Evolutionary conservation across 176 grass and related monocot genomes (phyloP), one percentile per base, ranked within the genome.

Genomic region (Puccinellia tenuiflora): DNA sequence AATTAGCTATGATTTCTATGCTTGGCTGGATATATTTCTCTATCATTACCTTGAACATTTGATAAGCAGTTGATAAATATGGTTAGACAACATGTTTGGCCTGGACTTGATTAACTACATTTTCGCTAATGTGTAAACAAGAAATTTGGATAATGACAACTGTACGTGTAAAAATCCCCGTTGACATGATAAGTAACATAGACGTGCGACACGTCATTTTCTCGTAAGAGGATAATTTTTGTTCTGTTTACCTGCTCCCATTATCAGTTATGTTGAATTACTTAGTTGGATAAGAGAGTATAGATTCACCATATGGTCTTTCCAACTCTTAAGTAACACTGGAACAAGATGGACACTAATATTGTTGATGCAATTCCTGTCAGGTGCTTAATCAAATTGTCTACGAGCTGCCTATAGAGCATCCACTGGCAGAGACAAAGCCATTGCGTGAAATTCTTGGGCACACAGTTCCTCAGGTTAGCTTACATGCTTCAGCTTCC

Each of bases 381-480:
- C 86, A 97, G 94, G 94, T 97, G 52, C 79, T 97, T 77, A 97
- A 97, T 81, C 94, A 94, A 90, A 97, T 97, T 72, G 94, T 97
- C 52, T 92, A 79, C 31, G 94, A 94, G 76, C 91, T 97, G 48
- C 94, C 94, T 73, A 67, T 79, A 75, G 91, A 91, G 71, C 94
- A 97, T 64, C 94, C 91, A 54, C 81, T 97, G 60, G 83, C 94
- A 33, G 91, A 92, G 21, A 78, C 86, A 43, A 97, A 92, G 76
- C 94, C 94, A 66, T 63, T 94, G 85, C 91, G 67, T n/a, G 94
- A 97, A 82, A 86, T 97, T 73, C 94, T 97, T 81, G 94, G 94
- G 68, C 94, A 97, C 73, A 97, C 91, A 30, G 81, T 91, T 86
- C 79, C 85, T 88, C 94, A 97, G 94, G 94, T 97, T 86, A 74